These are phyloP conservation scores for Cryptosporidium xiaoi DNA, from an alignment of 169 alveolate genomes.

Conservation along the genomic window DNA sequence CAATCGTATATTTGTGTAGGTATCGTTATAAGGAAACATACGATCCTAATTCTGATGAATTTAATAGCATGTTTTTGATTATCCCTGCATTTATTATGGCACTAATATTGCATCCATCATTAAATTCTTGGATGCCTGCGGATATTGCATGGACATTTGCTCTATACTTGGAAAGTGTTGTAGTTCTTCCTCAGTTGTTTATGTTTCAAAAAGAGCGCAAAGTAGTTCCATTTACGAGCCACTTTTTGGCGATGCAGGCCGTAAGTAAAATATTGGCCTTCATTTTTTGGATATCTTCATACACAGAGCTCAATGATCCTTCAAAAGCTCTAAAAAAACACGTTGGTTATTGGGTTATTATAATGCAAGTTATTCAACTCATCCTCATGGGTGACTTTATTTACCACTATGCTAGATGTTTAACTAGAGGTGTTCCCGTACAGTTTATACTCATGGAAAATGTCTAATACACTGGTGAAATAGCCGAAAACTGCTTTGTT, in stretches of 20 bases:
- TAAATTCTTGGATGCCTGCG: constrained; percentile 89
- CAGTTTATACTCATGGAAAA: constrained; percentile 85
- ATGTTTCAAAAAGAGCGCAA: constrained; percentile 91
- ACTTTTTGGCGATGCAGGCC: constrained; percentile 94
- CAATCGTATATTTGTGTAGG: constrained; percentile 87
- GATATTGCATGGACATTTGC: constrained; percentile 94
- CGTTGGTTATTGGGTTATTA: constrained; percentile 89
- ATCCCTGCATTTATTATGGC: constrained; percentile 88
- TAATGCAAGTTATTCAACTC: constrained; percentile 88
- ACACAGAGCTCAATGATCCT: constrained; percentile 86
- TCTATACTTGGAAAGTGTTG: constrained; percentile 90
- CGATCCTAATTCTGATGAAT: constrained; percentile 84
- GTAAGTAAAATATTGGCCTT: constrained; percentile 88
- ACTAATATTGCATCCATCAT: constrained; percentile 89
- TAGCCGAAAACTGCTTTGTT: not conserved
- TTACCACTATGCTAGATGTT: constrained; percentile 88
- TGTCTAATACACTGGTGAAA: constrained; percentile 74
- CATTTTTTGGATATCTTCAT: constrained; percentile 92
- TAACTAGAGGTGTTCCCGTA: constrained; percentile 87
- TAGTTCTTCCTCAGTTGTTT: constrained; percentile 91
- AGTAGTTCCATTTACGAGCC: constrained; percentile 91
- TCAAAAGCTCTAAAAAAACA: constrained; percentile 83
- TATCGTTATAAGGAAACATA: constrained; percentile 85
- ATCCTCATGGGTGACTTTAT: constrained; percentile 90
- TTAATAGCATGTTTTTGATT: constrained; percentile 83